These are phyloP conservation scores for Clathrospora elynae DNA, from an alignment of 2,329 filamentous ascomycete species.

Conservation along the genomic window DNA sequence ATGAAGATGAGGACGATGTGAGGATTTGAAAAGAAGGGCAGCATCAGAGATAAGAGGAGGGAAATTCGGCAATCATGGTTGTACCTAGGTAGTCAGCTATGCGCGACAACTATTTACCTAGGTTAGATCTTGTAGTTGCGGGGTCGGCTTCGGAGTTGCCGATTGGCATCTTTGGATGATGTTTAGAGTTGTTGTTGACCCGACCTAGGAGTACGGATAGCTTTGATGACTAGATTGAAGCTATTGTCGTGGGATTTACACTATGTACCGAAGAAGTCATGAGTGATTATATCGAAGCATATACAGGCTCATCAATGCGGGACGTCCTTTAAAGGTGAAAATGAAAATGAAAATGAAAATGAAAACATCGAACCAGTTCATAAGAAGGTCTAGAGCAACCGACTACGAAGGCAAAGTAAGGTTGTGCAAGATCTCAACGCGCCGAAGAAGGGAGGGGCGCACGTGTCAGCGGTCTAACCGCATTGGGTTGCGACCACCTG, in stretches of 20 bases:
- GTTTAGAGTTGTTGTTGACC: conserved; percentile 5
- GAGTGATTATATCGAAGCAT: too few relatives aligned
- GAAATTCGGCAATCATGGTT: not conserved
- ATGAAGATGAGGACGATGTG: not conserved
- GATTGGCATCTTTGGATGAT: not conserved
- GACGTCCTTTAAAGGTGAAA: too few relatives aligned
- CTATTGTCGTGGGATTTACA: too few relatives aligned
- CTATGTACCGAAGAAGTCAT: too few relatives aligned
- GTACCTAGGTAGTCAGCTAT: not conserved
- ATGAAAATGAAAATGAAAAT: too few relatives aligned
- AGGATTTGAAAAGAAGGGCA: not conserved
- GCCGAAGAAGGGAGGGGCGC: conserved; percentile 17
- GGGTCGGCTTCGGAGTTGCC: conserved; percentile 9
- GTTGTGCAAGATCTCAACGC: conserved; percentile 3
- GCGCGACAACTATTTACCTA: conserved; percentile 17
- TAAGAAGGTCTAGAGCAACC: too few relatives aligned
- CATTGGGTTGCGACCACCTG: conserved; percentile 32
- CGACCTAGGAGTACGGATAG: too few relatives aligned
- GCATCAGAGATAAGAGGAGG: not conserved
- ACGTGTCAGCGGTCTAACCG: conserved; percentile 28
- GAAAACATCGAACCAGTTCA: too few relatives aligned
- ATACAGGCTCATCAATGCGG: too few relatives aligned
- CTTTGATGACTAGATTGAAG: too few relatives aligned
- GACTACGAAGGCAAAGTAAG: conserved; percentile 1
- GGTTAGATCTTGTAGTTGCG: conserved; percentile 17